These are phyloP conservation scores for Trametes sp. DNA, from an alignment of 1,284 basidiomycete species.

Conservation along the genomic window DNA sequence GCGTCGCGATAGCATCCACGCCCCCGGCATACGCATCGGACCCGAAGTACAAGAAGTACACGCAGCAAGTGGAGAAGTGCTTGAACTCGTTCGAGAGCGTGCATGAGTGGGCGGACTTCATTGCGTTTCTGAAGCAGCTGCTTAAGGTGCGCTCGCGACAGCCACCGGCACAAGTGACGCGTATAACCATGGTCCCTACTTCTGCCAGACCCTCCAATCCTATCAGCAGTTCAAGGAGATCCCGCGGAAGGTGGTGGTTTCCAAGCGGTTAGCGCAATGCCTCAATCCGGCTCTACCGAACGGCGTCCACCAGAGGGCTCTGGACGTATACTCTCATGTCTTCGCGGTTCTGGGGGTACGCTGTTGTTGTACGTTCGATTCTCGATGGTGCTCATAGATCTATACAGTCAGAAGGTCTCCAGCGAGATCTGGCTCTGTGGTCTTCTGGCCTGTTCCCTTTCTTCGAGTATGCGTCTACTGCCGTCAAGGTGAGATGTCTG, in stretches of 20 bases:
- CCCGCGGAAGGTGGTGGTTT: conserved; percentile 92
- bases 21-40: conserved; percentile 71
- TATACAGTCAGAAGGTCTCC: conserved; percentile 83
- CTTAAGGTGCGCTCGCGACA: conserved; percentile 68
- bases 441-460: conserved; percentile 97
- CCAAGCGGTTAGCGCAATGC: conserved; percentile 96
- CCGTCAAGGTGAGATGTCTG: conserved; percentile 73
- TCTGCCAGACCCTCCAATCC: conserved; percentile 84
- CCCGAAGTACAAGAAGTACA: conserved; percentile 97
- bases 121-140: conserved; percentile 94
- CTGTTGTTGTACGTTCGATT: conserved; percentile 17
- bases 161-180: neutral
- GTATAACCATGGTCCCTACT: neutral
- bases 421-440: conserved; percentile 92
- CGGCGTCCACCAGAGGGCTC: conserved; percentile 94
- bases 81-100: conserved; percentile 95
- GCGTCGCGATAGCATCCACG: conserved; percentile 24
- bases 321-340: conserved; percentile 96
- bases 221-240: conserved; percentile 95
- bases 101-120: conserved; percentile 99
- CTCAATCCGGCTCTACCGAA: conserved; percentile 96
- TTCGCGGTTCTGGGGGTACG: conserved; percentile 88
- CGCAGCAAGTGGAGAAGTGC: conserved; percentile 90
- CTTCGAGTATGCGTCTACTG: conserved; percentile 97
- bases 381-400: neutral